Evolutionary conservation across 2,329 filamentous ascomycete genomes (phyloP).

Genomic region (Penicillium corylophilum): DNA sequence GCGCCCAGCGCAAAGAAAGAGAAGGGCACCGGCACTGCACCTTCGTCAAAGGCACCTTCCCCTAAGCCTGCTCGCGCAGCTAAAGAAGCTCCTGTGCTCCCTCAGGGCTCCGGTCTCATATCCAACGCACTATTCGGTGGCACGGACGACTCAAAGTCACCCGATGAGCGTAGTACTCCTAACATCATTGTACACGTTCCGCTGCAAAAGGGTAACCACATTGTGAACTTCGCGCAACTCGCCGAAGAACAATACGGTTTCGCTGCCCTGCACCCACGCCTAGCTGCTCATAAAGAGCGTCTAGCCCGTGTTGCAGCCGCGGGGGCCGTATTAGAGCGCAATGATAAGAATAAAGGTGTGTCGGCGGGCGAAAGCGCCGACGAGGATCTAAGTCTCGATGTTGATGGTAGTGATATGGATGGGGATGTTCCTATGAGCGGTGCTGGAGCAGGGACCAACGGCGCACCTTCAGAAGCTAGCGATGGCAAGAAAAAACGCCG

Average conservation of each 20-base stretch:
- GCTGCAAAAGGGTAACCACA: slow-evolving; percentile 78
- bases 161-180: slow-evolving; percentile 53
- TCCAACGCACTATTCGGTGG: slow-evolving; percentile 60
- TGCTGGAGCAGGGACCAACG: slow-evolving; percentile 52
- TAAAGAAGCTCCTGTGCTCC: slow-evolving; percentile 58
- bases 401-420: slow-evolving; percentile 64
- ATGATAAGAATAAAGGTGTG: slow-evolving; percentile 66
- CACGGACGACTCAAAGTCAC: slow-evolving; percentile 48
- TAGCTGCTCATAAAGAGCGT: slow-evolving; percentile 83
- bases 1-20: slow-evolving; percentile 40
- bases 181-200: slow-evolving; percentile 84
- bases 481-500: slow-evolving; percentile 71
- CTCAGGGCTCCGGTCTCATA: slow-evolving; percentile 63
- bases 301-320: slow-evolving; percentile 85
- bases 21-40: slow-evolving; percentile 47
- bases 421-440: slow-evolving; percentile 45
- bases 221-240: slow-evolving; percentile 91
- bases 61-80: slow-evolving; percentile 53
- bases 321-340: slow-evolving; percentile 78
- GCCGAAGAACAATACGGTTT: slow-evolving; percentile 94
- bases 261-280: slow-evolving; percentile 85
- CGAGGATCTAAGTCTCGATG: slow-evolving; percentile 86
- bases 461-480: slow-evolving; percentile 54
- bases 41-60: slow-evolving; percentile 54
- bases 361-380: slow-evolving; percentile 70